These are phyloP conservation scores for Capsella rubella DNA, from an alignment of 441 rosid species.

Conservation along the genomic window DNA sequence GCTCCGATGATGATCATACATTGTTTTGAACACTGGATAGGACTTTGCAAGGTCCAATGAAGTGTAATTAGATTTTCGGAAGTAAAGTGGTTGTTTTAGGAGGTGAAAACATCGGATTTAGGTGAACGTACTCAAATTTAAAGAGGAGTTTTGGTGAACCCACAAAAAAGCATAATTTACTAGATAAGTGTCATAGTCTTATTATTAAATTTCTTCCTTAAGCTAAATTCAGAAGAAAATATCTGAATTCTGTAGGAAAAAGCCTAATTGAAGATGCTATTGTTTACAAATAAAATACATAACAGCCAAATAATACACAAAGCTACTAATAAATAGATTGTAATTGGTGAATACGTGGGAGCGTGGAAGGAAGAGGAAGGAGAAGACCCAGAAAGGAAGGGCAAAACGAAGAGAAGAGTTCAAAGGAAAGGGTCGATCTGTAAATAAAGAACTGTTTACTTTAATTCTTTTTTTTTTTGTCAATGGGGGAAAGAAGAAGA, in stretches of 20 bases:
- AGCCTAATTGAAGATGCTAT: background rate
- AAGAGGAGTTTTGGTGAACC: background rate
- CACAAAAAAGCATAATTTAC: background rate
- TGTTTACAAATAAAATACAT: too few species aligned
- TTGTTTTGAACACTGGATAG: too few species aligned
- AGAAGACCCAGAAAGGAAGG: conserved; percentile 33
- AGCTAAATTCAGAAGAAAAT: background rate
- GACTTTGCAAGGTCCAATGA: too few species aligned
- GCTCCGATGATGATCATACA: too few species aligned
- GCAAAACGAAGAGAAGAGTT: conserved; percentile 25
- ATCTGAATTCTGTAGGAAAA: background rate
- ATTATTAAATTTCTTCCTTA: background rate
- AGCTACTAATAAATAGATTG: background rate
- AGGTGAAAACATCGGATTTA: background rate
- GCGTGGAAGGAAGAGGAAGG: conserved; percentile 4
- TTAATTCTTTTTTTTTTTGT: background rate
- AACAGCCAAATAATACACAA: background rate
- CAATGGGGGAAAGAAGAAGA: conserved; percentile 1
- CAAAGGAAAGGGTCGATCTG: conserved; percentile 14
- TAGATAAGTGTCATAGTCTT: background rate
- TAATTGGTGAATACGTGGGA: conserved; percentile 33
- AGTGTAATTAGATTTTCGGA: too few species aligned
- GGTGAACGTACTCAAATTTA: background rate
- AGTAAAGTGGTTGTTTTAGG: too few species aligned
- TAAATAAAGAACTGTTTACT: background rate